Evolutionary conservation across 108 stramenopile species (phyloP).

Genomic region (Cyclotella baltica): DNA sequence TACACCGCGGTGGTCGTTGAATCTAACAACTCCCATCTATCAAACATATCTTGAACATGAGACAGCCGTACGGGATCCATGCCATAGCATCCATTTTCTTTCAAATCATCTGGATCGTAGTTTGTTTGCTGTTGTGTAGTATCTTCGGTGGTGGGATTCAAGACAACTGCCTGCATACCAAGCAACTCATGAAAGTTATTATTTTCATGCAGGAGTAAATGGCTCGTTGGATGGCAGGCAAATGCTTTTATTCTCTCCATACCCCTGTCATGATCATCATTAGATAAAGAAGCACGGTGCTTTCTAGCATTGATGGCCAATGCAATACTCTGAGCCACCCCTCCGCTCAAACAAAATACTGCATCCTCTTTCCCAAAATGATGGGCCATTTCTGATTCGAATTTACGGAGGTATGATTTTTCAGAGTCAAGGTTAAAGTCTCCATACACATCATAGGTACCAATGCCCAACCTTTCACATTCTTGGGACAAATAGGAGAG

Average conservation of each 20-base stretch:
- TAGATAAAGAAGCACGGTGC: not conserved
- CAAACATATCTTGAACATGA: slow-evolving; percentile 36
- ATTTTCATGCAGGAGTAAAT: slow-evolving; percentile 79
- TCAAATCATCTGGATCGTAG: slow-evolving; percentile 36
- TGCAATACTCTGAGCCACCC: slow-evolving; percentile 84
- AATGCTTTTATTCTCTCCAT: slow-evolving; percentile 40
- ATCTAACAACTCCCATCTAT: not conserved
- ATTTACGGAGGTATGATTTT: slow-evolving; percentile 60
- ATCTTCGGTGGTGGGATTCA: slow-evolving; percentile 33
- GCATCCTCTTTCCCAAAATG: slow-evolving; percentile 80
- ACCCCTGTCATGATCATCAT: not conserved
- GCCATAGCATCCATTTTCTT: slow-evolving; percentile 27
- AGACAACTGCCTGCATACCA: slow-evolving; percentile 44
- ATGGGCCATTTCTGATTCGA: slow-evolving; percentile 71
- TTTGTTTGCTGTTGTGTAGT: not conserved
- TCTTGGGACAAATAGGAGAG: slow-evolving; percentile 31
- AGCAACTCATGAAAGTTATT: slow-evolving; percentile 63
- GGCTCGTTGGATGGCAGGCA: slow-evolving; percentile 72
- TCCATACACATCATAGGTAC: slow-evolving; percentile 65
- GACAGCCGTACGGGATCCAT: slow-evolving; percentile 47
- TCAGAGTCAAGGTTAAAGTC: slow-evolving; percentile 52
- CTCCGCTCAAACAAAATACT: slow-evolving; percentile 82
- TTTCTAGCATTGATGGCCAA: slow-evolving; percentile 59
- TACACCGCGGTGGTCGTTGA: not conserved
- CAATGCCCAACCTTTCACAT: slow-evolving; percentile 42